A percentile compares a stretch with the other conserved stretches of the same genome.
phyloP scores from a whole-genome alignment of 2,329 filamentous ascomycete genomes.

The Dactylellina leptospora region DNA sequence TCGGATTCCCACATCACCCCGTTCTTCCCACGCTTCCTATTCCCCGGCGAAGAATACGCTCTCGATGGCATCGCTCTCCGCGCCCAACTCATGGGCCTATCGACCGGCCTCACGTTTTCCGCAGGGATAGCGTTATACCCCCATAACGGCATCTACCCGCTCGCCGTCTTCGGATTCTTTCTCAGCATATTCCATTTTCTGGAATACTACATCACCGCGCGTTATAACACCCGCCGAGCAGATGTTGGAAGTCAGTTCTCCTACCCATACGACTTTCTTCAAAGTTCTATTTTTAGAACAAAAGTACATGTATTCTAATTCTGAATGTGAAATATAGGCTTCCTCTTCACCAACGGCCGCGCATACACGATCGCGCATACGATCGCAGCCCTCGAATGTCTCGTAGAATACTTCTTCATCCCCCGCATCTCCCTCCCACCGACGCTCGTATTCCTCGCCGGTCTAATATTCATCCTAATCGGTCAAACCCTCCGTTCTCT shows the following conservation, averaged over 20 bases:
- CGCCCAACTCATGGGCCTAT: constrained; percentile 65
- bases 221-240: constrained; percentile 79
- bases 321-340: constrained; percentile 63
- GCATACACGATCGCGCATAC: constrained; percentile 85
- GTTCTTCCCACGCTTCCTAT: constrained; percentile 56
- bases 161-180: constrained; percentile 69
- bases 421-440: constrained; percentile 60
- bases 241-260: constrained; percentile 59
- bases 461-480: constrained; percentile 70
- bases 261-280: background rate
- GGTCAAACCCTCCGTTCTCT: constrained; percentile 80
- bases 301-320: constrained; percentile 6
- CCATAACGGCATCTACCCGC: constrained; percentile 20
- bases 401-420: constrained; percentile 69
- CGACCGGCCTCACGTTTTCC: constrained; percentile 33
- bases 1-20: constrained; percentile 45
- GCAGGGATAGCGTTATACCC: constrained; percentile 12
- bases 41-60: constrained; percentile 66
- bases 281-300: background rate
- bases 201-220: constrained; percentile 90
- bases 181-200: constrained; percentile 91
- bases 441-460: constrained; percentile 60
- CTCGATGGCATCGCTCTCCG: constrained; percentile 70
- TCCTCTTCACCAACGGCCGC: constrained; percentile 82
- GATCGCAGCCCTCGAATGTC: constrained; percentile 76